phyloP scores from a whole-genome alignment of 192 early-diverging fungal species.

The Paraglomus occultum region DNA sequence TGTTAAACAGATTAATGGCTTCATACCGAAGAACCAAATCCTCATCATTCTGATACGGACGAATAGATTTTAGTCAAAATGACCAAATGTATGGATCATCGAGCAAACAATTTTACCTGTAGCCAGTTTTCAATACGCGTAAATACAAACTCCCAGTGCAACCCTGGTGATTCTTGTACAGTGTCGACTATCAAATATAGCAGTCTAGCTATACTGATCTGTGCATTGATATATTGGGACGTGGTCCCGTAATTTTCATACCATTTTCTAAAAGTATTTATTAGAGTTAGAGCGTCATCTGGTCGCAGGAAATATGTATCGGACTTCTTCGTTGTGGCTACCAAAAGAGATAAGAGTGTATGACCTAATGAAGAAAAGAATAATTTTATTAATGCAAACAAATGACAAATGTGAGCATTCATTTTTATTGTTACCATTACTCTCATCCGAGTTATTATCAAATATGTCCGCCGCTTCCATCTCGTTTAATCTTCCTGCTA shows the following conservation, averaged over 20 bases:
- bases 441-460: neutral
- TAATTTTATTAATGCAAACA: neutral
- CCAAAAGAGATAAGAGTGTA: conserved; percentile 8
- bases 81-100: too few species aligned
- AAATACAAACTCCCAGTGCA: conserved; percentile 47
- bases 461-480: conserved; percentile 26
- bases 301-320: conserved; percentile 36
- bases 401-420: neutral
- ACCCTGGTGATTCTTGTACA: conserved; percentile 44
- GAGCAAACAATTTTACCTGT: conserved; percentile 20
- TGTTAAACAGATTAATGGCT: conserved; percentile 11
- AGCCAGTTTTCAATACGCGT: conserved; percentile 31
- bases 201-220: conserved; percentile 30
- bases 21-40: conserved; percentile 24
- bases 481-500: conserved; percentile 28
- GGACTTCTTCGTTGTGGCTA: conserved; percentile 15
- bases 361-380: neutral
- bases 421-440: neutral
- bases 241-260: conserved; percentile 23
- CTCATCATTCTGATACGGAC: neutral
- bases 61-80: neutral
- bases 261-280: conserved; percentile 43
- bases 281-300: conserved; percentile 37
- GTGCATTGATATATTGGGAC: neutral
- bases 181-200: conserved; percentile 35